These are phyloP conservation scores for Intubia oerlemansii DNA, from an alignment of 2,329 filamentous ascomycete genomes.

Conservation along the genomic window DNA sequence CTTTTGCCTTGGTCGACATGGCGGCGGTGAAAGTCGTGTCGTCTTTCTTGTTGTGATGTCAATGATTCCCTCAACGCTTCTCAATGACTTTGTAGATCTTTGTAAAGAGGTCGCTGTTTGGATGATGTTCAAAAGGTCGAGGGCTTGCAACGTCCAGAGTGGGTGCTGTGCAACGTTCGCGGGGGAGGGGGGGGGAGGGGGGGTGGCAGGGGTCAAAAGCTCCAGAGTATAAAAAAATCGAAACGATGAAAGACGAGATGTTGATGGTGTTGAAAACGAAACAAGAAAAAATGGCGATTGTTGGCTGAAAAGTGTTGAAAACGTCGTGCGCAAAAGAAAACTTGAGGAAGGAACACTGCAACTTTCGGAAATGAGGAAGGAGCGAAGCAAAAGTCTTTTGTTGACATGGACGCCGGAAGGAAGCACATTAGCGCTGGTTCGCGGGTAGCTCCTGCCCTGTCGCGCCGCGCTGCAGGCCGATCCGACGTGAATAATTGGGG, in stretches of 20 bases:
- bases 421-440: too few relatives aligned
- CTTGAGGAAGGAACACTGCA: too few relatives aligned
- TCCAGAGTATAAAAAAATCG: background rate
- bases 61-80: background rate
- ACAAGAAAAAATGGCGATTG: background rate
- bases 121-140: background rate
- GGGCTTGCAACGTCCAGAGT: background rate
- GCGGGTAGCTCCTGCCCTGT: too few relatives aligned
- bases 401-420: too few relatives aligned
- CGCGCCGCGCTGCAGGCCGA: too few relatives aligned
- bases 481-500: too few relatives aligned
- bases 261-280: background rate
- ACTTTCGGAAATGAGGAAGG: too few relatives aligned
- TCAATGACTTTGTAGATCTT: slow-evolving; percentile 1
- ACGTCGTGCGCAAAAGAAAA: too few relatives aligned
- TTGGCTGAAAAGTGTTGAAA: slow-evolving; percentile 2
- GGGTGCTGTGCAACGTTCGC: too few relatives aligned
- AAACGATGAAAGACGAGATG: background rate
- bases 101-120: background rate
- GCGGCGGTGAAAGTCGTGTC: background rate
- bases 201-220: background rate
- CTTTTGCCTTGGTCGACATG: slow-evolving; percentile 32
- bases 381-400: too few relatives aligned
- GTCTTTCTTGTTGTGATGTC: background rate
- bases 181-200: too few relatives aligned